phyloP scores from a whole-genome alignment of 106 monocot genomes.

The Hemerocallis citrina region DNA sequence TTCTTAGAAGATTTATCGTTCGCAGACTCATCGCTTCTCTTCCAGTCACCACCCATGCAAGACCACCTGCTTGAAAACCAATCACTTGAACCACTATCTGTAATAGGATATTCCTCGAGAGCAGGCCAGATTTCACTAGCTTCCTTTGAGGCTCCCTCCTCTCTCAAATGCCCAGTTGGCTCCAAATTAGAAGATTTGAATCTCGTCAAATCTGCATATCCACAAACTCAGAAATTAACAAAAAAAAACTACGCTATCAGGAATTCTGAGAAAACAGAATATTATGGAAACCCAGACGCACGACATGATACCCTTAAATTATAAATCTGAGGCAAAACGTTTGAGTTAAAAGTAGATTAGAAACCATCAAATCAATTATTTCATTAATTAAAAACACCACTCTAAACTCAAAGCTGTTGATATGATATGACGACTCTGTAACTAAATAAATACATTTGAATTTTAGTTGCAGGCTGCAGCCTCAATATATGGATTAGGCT shows the following conservation, averaged over 20 bases:
- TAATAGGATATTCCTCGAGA: slow-evolving; percentile 24
- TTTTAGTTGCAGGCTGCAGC: too few relatives aligned
- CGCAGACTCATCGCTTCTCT: slow-evolving; percentile 74
- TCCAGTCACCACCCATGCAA: slow-evolving; percentile 98
- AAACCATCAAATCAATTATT: background rate
- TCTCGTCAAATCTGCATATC: slow-evolving; percentile 51
- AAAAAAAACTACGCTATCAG: background rate
- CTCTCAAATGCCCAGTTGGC: slow-evolving; percentile 22
- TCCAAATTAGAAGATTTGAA: slow-evolving; percentile 27
- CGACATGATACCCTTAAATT: background rate
- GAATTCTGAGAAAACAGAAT: background rate
- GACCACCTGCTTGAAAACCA: slow-evolving; percentile 77
- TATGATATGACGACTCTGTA: too few relatives aligned
- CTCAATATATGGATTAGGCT: too few relatives aligned
- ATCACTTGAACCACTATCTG: slow-evolving; percentile 29
- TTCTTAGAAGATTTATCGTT: slow-evolving; percentile 61
- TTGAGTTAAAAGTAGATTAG: background rate
- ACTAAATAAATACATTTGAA: too few relatives aligned
- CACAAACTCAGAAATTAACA: background rate
- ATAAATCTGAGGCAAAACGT: background rate
- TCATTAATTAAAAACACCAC: too few relatives aligned
- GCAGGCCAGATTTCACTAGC: slow-evolving; percentile 22
- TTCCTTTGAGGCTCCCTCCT: slow-evolving; percentile 48
- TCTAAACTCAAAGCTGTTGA: too few relatives aligned
- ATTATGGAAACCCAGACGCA: background rate